phyloP scores from a whole-genome alignment of 2,329 filamentous ascomycete genomes.

The Coniochaeta pulveracea region DNA sequence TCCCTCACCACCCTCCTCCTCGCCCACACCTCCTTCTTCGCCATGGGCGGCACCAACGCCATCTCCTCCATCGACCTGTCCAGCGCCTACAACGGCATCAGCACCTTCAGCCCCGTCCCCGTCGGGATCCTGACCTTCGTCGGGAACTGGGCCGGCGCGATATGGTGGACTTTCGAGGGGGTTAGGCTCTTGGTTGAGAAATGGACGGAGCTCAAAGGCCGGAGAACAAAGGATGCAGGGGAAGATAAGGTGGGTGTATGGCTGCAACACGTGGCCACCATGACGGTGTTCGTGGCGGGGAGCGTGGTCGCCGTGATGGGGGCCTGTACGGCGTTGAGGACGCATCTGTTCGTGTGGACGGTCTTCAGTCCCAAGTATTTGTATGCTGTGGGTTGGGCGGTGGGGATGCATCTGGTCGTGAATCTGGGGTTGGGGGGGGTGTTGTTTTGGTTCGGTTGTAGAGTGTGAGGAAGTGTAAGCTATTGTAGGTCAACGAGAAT shows the following conservation, averaged over 20 bases:
- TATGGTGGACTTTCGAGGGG: conserved; percentile 72
- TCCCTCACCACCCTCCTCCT: conserved; percentile 64
- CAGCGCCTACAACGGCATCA: conserved; percentile 87
- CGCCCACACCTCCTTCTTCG: conserved; percentile 78
- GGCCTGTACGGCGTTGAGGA: conserved; percentile 72
- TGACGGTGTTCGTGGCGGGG: conserved; percentile 60
- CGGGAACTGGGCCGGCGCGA: conserved; percentile 81
- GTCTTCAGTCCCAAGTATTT: conserved; percentile 96
- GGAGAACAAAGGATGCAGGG: conserved; percentile 13
- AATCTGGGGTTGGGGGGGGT: conserved; percentile 53
- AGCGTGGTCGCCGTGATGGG: conserved; percentile 70
- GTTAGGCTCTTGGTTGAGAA: conserved; percentile 44
- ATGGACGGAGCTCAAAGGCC: no score
- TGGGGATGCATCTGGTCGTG: conserved; percentile 68
- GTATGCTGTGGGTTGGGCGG: conserved; percentile 80
- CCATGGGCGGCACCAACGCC: conserved; percentile 81
- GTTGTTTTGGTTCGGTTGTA: conserved; percentile 44
- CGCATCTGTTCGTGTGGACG: conserved; percentile 96
- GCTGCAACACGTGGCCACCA: conserved; percentile 43
- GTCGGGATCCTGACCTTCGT: conserved; percentile 79
- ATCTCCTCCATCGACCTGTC: conserved; percentile 94
- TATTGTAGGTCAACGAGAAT: no score
- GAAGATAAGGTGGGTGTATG: conserved; percentile 20
- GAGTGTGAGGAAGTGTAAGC: no score
- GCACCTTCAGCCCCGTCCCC: conserved; percentile 64